Evolutionary conservation across 192 early-diverging fungal genomes (phyloP).

Genomic region (Entomortierella chlamydospora): DNA sequence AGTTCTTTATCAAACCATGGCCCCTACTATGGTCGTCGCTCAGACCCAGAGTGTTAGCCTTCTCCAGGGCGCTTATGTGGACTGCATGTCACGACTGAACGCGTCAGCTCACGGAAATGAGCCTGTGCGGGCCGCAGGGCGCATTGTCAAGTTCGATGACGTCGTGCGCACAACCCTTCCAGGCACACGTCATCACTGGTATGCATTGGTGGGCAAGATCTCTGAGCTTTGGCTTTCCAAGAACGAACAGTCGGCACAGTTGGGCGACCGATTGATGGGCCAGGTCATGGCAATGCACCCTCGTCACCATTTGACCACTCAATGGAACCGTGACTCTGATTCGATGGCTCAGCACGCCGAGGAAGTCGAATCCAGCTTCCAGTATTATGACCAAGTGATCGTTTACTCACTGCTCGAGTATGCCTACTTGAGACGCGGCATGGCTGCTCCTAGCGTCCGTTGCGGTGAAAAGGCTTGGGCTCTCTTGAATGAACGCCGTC

Average conservation of each 20-base stretch:
- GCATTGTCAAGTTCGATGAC: slow-evolving; percentile 38
- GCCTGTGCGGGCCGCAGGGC: neutral
- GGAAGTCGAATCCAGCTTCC: slow-evolving; percentile 35
- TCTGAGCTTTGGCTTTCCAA: slow-evolving; percentile 51
- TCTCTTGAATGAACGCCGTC: slow-evolving; percentile 44
- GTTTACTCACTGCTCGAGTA: slow-evolving; percentile 51
- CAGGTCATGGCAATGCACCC: slow-evolving; percentile 53
- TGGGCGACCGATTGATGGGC: slow-evolving; percentile 47
- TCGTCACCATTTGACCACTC: slow-evolving; percentile 34
- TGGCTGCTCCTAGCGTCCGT: slow-evolving; percentile 42
- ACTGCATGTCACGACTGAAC: slow-evolving; percentile 47
- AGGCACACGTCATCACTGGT: slow-evolving; percentile 52
- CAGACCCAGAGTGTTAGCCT: slow-evolving; percentile 41
- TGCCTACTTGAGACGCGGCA: slow-evolving; percentile 47
- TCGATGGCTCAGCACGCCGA: neutral
- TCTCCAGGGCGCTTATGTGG: slow-evolving; percentile 45
- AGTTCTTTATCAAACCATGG: slow-evolving; percentile 48
- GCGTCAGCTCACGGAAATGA: slow-evolving; percentile 17
- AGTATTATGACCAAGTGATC: slow-evolving; percentile 51
- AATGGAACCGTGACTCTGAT: neutral
- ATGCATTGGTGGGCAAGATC: slow-evolving; percentile 51
- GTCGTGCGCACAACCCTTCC: slow-evolving; percentile 41
- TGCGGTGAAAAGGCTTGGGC: slow-evolving; percentile 54
- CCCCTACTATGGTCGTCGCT: slow-evolving; percentile 45
- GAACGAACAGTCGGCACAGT: slow-evolving; percentile 28